phyloP scores from a whole-genome alignment of 2,329 filamentous ascomycete species.

The Trichothecium roseum region DNA sequence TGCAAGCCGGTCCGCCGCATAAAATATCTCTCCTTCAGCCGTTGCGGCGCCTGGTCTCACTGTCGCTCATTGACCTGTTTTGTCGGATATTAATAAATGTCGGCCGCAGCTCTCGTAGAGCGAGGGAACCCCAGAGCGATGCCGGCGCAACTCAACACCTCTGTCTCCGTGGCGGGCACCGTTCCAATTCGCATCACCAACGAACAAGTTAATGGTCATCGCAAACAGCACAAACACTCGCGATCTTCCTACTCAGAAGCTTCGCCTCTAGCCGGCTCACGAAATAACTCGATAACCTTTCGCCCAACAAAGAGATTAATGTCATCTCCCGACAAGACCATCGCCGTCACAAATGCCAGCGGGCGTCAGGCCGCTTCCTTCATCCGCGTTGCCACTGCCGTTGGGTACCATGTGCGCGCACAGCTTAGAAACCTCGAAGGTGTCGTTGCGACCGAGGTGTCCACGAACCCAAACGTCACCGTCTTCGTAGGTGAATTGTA shows the following conservation, averaged over 20 bases:
- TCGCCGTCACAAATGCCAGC: slow-evolving; percentile 91
- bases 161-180: slow-evolving; percentile 24
- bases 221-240: slow-evolving; percentile 47
- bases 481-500: slow-evolving; percentile 57
- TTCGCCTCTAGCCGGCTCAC: slow-evolving; percentile 42
- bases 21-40: not conserved
- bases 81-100: slow-evolving; percentile 4
- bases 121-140: slow-evolving; percentile 15
- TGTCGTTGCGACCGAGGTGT: slow-evolving; percentile 79
- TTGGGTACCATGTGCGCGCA: slow-evolving; percentile 87
- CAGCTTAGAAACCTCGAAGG: slow-evolving; percentile 83
- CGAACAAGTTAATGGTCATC: slow-evolving; percentile 22
- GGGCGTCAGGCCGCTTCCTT: slow-evolving; percentile 93
- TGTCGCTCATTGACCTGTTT: not conserved
- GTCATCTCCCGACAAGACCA: slow-evolving; percentile 60
- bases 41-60: not conserved
- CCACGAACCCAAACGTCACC: slow-evolving; percentile 64
- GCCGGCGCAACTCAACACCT: slow-evolving; percentile 27
- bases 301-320: slow-evolving; percentile 49
- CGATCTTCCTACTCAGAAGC: slow-evolving; percentile 51
- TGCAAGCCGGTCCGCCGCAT: slow-evolving; percentile 1
- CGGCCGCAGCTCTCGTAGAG: slow-evolving; percentile 3
- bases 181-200: slow-evolving; percentile 26
- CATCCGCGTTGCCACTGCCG: slow-evolving; percentile 84
- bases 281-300: slow-evolving; percentile 52